These are phyloP conservation scores for Tolypocladium pustulatum DNA, from an alignment of 2,329 filamentous ascomycete species.

Conservation along the genomic window DNA sequence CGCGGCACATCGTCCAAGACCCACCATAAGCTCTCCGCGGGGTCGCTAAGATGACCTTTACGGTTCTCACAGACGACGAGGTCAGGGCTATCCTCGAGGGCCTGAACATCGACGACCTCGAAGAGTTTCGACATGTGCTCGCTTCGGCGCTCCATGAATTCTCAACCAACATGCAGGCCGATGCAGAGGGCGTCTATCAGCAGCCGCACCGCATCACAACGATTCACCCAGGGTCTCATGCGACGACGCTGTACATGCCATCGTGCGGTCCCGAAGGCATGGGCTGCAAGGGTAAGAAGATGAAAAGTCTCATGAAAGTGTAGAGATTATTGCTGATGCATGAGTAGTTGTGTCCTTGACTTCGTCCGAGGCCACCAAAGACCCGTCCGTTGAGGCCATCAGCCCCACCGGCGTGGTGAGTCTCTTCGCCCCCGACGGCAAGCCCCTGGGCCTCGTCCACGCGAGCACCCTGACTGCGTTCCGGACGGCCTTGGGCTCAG, in stretches of 20 bases:
- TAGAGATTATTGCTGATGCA: neutral
- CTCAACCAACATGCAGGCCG: slow-evolving; percentile 41
- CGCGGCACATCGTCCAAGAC: neutral
- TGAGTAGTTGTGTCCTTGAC: slow-evolving; percentile 51
- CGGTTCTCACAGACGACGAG: slow-evolving; percentile 47
- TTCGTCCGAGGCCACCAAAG: slow-evolving; percentile 23
- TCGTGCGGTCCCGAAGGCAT: slow-evolving; percentile 53
- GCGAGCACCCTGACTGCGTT: slow-evolving; percentile 70
- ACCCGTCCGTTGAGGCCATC: slow-evolving; percentile 21
- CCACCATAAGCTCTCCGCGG: neutral
- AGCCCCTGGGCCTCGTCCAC: slow-evolving; percentile 57
- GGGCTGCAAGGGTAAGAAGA: slow-evolving; percentile 52
- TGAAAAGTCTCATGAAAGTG: neutral
- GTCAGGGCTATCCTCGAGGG: slow-evolving; percentile 43
- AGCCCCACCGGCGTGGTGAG: slow-evolving; percentile 57
- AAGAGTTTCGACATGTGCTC: slow-evolving; percentile 37
- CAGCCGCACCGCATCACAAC: slow-evolving; percentile 45
- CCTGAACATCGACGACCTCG: slow-evolving; percentile 40
- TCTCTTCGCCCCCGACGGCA: slow-evolving; percentile 52
- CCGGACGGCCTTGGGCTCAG: slow-evolving; percentile 63
- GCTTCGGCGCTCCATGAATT: slow-evolving; percentile 48
- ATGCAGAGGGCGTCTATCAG: slow-evolving; percentile 34
- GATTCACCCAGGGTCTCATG: slow-evolving; percentile 34
- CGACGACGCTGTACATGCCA: slow-evolving; percentile 65
- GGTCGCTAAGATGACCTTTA: slow-evolving; percentile 39